Evolutionary conservation across 306 rosid genomes (phyloP).

Genomic region (Cucumis sativus): Cucumber_9930_V3 NC_026656.2:22793501-22794000

Average conservation of each 20-base stretch:
- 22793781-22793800: not conserved
- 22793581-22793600: too few species aligned
- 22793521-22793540: too few species aligned
- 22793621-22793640: not conserved
- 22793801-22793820: not conserved
- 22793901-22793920: constrained; percentile 36
- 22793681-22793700: constrained; percentile 23
- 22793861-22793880: not conserved
- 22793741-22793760: constrained; percentile 50
- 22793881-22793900: not conserved
- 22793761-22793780: constrained; percentile 41
- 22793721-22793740: constrained; percentile 40
- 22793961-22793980: constrained; percentile 28
- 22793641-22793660: constrained; percentile 9
- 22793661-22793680: constrained; percentile 19
- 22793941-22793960: constrained; percentile 29
- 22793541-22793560: too few species aligned
- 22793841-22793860: not conserved
- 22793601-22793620: too few species aligned
- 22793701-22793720: constrained; percentile 20
- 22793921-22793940: constrained; percentile 50
- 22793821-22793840: not conserved
- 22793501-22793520: too few species aligned
- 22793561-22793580: too few species aligned
- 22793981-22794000: not conserved